These are phyloP conservation scores for Cytospora piceicola DNA, from an alignment of 2,329 filamentous ascomycete species.

Conservation along the genomic window DNA sequence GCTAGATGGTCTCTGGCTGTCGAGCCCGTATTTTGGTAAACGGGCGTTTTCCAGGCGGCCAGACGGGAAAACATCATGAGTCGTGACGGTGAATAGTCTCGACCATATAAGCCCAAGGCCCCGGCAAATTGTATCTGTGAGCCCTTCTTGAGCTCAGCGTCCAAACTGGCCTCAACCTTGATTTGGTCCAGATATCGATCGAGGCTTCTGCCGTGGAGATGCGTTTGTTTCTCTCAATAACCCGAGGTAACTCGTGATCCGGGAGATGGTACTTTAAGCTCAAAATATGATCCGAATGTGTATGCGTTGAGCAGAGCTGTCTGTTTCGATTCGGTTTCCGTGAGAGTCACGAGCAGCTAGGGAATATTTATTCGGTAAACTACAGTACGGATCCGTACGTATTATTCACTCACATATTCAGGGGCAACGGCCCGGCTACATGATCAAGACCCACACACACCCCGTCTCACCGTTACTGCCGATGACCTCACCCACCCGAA, in stretches of 20 bases:
- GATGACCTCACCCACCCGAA: constrained; percentile 18
- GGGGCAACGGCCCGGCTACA: background rate
- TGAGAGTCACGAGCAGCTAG: background rate
- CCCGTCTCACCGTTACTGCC: constrained; percentile 12
- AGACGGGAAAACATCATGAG: constrained; percentile 27
- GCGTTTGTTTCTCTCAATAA: background rate
- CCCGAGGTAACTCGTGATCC: no score
- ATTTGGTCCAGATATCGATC: no score
- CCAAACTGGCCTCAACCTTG: no score
- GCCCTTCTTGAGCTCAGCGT: background rate
- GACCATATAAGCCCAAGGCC: no score
- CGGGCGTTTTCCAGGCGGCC: constrained; percentile 32
- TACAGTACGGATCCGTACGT: background rate
- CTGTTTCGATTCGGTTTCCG: background rate
- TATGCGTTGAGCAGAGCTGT: background rate
- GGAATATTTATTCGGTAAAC: background rate
- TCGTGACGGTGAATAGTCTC: background rate
- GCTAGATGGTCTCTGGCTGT: constrained; percentile 57
- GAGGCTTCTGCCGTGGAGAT: background rate
- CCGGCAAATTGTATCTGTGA: no score
- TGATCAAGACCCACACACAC: constrained; percentile 5
- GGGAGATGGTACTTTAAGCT: background rate
- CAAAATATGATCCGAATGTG: background rate
- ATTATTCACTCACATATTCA: background rate
- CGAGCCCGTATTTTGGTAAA: constrained; percentile 51